A percentile compares a stretch with the other conserved stretches of the same genome.
These are phyloP conservation scores for Cystobasidium sp. DNA, from an alignment of 1,284 basidiomycete species.

Conservation along the genomic window DNA sequence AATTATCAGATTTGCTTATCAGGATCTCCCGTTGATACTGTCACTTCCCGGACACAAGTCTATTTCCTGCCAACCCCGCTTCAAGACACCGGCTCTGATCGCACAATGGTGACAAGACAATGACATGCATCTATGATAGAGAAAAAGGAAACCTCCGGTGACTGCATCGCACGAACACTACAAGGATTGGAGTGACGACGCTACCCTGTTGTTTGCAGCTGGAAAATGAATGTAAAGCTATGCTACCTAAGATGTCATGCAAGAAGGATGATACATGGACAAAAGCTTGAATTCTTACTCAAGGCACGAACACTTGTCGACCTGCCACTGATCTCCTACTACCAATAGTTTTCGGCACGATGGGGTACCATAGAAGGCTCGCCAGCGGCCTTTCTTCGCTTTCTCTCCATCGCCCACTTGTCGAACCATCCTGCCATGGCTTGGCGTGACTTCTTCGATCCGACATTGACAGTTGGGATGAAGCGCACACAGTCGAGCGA, in stretches of 20 bases:
- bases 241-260: conserved; percentile 7
- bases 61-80: background rate
- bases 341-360: conserved; percentile 42
- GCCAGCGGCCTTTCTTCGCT: conserved; percentile 63
- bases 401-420: conserved; percentile 80
- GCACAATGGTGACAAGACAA: background rate
- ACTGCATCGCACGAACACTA: too few relatives aligned
- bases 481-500: conserved; percentile 78
- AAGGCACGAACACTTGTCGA: background rate
- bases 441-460: conserved; percentile 65
- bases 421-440: conserved; percentile 84
- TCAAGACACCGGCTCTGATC: background rate
- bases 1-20: too few relatives aligned
- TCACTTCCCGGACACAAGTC: too few relatives aligned
- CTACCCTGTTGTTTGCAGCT: background rate
- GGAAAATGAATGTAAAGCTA: background rate
- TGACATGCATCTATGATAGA: too few relatives aligned
- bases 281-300: conserved; percentile 4
- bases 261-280: background rate
- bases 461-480: conserved; percentile 95
- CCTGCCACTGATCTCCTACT: background rate
- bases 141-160: too few relatives aligned
- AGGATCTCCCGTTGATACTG: too few relatives aligned
- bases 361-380: conserved; percentile 48
- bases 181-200: background rate